Percentiles rank a stretch among this genome's conserved stretches.
Evolutionary conservation across 2,329 filamentous ascomycete genomes (phyloP).

Genomic region (Amylocarpus encephaloides): DNA sequence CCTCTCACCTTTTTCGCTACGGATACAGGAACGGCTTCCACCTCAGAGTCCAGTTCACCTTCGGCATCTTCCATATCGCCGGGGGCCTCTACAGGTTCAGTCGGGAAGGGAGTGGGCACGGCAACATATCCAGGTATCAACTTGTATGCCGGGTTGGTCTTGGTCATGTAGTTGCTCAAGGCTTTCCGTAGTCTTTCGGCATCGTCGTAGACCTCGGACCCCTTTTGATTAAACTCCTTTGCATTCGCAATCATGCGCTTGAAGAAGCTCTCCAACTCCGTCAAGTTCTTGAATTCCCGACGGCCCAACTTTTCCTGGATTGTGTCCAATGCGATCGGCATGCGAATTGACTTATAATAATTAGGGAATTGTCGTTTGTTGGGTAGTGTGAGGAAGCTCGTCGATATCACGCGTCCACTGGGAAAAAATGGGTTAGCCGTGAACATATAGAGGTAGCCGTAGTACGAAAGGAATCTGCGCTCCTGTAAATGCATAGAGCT

Average conservation of each 20-base stretch:
- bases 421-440: slow-evolving; percentile 9
- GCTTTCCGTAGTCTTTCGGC: slow-evolving; percentile 83
- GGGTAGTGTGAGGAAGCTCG: slow-evolving; percentile 67
- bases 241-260: slow-evolving; percentile 85
- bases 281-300: slow-evolving; percentile 62
- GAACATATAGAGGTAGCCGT: not conserved
- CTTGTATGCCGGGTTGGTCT: slow-evolving; percentile 77
- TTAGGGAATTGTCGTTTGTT: slow-evolving; percentile 57
- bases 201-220: slow-evolving; percentile 69
- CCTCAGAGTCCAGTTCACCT: slow-evolving; percentile 29
- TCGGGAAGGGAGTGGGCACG: slow-evolving; percentile 61
- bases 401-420: slow-evolving; percentile 68
- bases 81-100: slow-evolving; percentile 35
- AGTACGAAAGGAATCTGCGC: no score
- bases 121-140: slow-evolving; percentile 58
- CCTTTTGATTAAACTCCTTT: slow-evolving; percentile 74
- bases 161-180: slow-evolving; percentile 81
- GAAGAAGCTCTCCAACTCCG: slow-evolving; percentile 74
- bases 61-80: slow-evolving; percentile 30
- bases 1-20: slow-evolving; percentile 18
- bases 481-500: slow-evolving; percentile 9
- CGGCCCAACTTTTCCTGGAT: slow-evolving; percentile 70
- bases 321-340: slow-evolving; percentile 72
- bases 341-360: slow-evolving; percentile 70
- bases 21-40: slow-evolving; percentile 24